phyloP scores from a whole-genome alignment of 2,329 filamentous ascomycete genomes.

The Orbilia quercus region DNA sequence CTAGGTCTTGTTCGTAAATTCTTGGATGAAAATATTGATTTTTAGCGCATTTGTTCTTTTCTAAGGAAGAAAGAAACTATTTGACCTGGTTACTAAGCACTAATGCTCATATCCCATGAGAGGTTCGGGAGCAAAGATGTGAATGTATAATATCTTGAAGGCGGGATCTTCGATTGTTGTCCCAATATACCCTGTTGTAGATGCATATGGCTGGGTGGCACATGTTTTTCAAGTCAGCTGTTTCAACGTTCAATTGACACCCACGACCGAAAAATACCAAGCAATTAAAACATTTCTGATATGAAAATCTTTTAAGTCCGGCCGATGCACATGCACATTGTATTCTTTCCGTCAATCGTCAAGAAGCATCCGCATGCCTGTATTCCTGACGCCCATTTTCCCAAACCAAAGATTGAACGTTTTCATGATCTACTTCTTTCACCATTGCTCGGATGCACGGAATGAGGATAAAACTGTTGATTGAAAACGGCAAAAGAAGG shows the following conservation, averaged over 20 bases:
- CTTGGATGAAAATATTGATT: no score
- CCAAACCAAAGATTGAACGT: constrained; percentile 15
- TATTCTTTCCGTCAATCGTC: constrained; percentile 34
- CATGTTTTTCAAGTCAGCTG: constrained; percentile 22
- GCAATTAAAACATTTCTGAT: constrained; percentile 6
- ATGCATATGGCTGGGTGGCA: not conserved
- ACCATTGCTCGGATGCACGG: constrained; percentile 32
- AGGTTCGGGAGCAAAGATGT: not conserved
- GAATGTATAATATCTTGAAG: not conserved
- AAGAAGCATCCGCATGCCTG: not conserved
- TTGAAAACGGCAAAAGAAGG: constrained; percentile 24
- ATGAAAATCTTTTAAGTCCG: constrained; percentile 16
- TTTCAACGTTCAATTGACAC: not conserved
- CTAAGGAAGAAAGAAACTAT: not conserved
- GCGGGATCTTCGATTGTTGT: constrained; percentile 31
- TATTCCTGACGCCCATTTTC: constrained; percentile 19
- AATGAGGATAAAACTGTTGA: constrained; percentile 14
- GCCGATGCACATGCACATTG: constrained; percentile 11
- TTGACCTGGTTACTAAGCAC: not conserved
- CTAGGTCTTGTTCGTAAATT: constrained; percentile 7
- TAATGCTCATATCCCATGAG: not conserved
- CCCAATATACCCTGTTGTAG: constrained; percentile 20
- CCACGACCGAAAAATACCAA: not conserved
- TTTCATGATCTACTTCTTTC: constrained; percentile 9
- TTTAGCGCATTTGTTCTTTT: no score